Base-by-base conservation (phyloP, 768 basidiomycete genomes). In the Udeniomyces megalosporus region DNA sequence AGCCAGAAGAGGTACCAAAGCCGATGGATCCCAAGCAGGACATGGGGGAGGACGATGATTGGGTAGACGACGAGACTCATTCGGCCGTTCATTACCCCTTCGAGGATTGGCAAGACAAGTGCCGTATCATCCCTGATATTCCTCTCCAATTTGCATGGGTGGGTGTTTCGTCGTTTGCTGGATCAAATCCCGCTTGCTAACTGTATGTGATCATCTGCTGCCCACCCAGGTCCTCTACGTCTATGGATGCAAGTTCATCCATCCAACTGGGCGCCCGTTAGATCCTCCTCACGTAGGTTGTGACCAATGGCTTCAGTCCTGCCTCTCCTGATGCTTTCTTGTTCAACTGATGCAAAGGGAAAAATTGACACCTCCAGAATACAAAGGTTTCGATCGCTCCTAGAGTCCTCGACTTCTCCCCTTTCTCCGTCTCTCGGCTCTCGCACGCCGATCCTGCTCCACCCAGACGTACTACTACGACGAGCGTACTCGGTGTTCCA, bases 381-480 rank as follows among this genome's bases (percentile, higher is more conserved):
- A 42, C 38, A 8, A 8, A 42, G 26, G n/a, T 59, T 31, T 29
- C 20, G 15, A 56, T 63, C 62, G 32, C 54, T 31, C 54, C 62
- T 12, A 47, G 62, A 6, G 38, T 63, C 35, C 62, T 63, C 57
- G 62, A 63, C 57, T 63, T 63, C 20, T 63, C 62, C 5, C 62
- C 54, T n/a, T 58, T 51, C 62, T 58, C 62, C 0, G 49, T 57
- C 49, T 45, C 55, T 4, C 56, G 56, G 6, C 48, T 58, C 31
- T 26, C 48, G 5, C 35, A 45, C 2, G 29, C 55, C 10, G 17
- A 8, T 8, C 38, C 38, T 42, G 10, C 38, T 42, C 38, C 38
- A 8, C 38, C 38, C 17, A 8, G 38, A 8, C 8, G 38, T 8
- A 42, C 38, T 17, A 42, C 38, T 8, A 42, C 38, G 8, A 8